These are phyloP conservation scores for Coemansia sp. DNA, from an alignment of 192 early-diverging fungal genomes.

Conservation along the genomic window DNA sequence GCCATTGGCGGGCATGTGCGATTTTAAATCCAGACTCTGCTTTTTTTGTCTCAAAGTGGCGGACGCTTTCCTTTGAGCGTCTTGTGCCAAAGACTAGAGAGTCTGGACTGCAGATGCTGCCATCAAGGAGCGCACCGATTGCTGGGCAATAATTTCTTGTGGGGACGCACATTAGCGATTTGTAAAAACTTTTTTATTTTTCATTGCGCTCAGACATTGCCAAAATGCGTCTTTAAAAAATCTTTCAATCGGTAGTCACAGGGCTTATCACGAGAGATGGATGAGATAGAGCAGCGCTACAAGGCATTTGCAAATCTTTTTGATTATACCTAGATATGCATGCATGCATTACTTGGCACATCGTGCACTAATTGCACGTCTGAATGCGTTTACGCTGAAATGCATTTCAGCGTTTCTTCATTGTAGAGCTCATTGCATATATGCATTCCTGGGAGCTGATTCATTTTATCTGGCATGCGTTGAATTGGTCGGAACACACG, in stretches of 20 bases:
- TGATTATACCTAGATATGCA: background rate
- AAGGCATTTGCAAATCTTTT: background rate
- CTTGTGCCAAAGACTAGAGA: no score
- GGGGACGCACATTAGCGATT: background rate
- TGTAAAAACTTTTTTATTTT: background rate
- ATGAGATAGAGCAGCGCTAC: background rate
- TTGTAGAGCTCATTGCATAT: no score
- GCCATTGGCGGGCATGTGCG: background rate
- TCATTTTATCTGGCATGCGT: no score
- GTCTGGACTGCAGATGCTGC: background rate
- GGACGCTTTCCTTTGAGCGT: background rate
- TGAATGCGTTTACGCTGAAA: background rate
- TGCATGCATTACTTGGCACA: background rate
- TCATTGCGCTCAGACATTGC: background rate
- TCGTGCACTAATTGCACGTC: background rate
- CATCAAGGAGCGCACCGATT: background rate
- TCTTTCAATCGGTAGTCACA: background rate
- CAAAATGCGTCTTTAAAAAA: background rate
- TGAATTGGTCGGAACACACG: no score
- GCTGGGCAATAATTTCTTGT: no score
- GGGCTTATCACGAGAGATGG: background rate
- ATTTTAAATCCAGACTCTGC: slow-evolving; percentile 2
- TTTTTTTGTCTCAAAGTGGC: background rate
- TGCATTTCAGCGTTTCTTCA: background rate
- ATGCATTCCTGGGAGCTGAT: no score